These are phyloP conservation scores for Fusarium liriodendri DNA, from an alignment of 2,329 filamentous ascomycete genomes.

Conservation along the genomic window DNA sequence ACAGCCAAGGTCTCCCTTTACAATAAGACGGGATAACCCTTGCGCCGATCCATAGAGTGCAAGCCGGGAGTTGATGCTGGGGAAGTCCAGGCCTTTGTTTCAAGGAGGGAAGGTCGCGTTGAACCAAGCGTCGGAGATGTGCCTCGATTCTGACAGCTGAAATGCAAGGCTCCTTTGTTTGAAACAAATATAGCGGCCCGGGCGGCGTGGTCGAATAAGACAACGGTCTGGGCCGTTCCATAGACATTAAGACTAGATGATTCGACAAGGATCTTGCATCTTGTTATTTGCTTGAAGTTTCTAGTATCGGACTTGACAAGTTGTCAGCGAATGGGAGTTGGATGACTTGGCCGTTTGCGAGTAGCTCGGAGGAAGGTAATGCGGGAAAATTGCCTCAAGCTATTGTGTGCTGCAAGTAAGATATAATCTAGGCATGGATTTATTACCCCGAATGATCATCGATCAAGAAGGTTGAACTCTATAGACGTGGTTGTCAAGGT, in stretches of 20 bases:
- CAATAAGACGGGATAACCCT: constrained; percentile 7
- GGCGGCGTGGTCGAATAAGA: neutral
- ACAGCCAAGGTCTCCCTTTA: neutral
- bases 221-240: neutral
- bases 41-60: neutral
- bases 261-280: neutral
- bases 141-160: constrained; percentile 16
- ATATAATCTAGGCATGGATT: neutral
- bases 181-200: neutral
- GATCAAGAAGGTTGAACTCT: neutral
- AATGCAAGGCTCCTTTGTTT: constrained; percentile 1
- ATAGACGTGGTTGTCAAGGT: too few species aligned
- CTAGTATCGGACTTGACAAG: neutral
- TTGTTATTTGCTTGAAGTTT: neutral
- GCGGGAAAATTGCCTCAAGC: neutral
- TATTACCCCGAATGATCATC: neutral
- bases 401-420: neutral
- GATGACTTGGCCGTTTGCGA: neutral
- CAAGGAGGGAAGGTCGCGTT: neutral
- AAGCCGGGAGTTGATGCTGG: neutral
- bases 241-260: neutral
- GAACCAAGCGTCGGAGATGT: constrained; percentile 3
- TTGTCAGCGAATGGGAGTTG: neutral
- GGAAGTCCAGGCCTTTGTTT: neutral
- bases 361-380: neutral